Percentiles rank a stretch among this genome's conserved stretches.
phyloP scores from a whole-genome alignment of 148 eudicot genomes.

The Gaultheria prostrata region DNA sequence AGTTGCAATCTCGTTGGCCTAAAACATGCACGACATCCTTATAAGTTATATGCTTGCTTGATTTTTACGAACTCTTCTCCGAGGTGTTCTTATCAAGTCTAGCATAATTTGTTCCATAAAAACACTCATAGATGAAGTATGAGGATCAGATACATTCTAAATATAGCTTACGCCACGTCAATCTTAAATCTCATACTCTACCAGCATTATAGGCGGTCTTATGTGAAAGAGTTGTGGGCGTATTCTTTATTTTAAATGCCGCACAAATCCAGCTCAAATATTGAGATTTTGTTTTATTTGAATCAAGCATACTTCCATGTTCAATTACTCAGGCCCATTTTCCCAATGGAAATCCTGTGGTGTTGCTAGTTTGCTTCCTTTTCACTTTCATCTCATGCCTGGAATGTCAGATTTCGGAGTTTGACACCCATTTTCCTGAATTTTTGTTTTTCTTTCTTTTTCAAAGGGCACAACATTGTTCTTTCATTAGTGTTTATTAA shows the following conservation, averaged over 20 bases:
- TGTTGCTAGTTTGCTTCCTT: background rate
- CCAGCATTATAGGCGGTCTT: background rate
- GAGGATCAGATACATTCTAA: background rate
- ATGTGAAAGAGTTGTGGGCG: background rate
- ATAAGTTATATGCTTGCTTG: background rate
- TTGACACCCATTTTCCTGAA: no score
- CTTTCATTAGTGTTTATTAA: background rate
- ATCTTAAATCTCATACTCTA: background rate
- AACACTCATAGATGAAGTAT: background rate
- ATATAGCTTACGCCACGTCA: background rate
- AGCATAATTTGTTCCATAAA: background rate
- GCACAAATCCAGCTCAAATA: background rate
- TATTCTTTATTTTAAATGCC: no score
- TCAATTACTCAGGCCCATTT: background rate
- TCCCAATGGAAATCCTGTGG: no score
- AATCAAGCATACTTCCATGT: background rate
- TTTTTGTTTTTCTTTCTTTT: no score
- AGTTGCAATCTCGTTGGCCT: background rate
- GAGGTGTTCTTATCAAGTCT: background rate
- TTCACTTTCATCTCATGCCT: background rate
- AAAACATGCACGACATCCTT: background rate
- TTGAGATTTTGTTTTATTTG: background rate
- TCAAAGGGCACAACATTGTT: background rate
- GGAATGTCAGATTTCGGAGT: background rate
- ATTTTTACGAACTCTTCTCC: background rate